Evolutionary conservation across 2,329 filamentous ascomycete species (phyloP), one percentile per base, ranked within the genome.

Genomic region (Rhexocercosporidium sp.): DNA sequence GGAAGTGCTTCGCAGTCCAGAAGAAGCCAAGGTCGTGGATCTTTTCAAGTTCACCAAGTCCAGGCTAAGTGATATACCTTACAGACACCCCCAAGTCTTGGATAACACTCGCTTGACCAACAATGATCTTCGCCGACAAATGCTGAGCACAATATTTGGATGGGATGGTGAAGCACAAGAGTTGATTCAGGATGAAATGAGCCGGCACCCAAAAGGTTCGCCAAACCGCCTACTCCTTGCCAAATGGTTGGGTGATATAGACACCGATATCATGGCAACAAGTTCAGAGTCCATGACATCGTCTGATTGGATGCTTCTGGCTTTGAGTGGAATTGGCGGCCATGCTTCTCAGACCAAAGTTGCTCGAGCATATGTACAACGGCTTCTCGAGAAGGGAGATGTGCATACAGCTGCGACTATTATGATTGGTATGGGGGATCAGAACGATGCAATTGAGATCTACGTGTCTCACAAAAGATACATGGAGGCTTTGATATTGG

Each of bases 241-340:
- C 1, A 97, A 96, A 79, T 99, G 96, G 96, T 86, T 99, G 0
- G 94, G 94, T 16, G 92, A 97, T 69, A 88, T 93, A 44, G 90
- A 93, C 67, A 86, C 90, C 0, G 93, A 97, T 74, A 86, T 93
- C 47, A 92, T 97, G 86, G 86, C 89, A 12, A 88, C 92, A 2
- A 92, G 88, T 51, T 91, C 93, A 0, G 89, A 95, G 72, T 91
- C 92, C n/a, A 94, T 96, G 86, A 95, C 93, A 11, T 93, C 92
- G 2, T 92, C 93, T 0, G 96, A 98, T 79, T 99, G 96, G 96
- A 97, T 99, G 93, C 82, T 98, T 66, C 82, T 99, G 41, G 95
- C 96, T 12, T 81, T 99, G 61, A 97, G 93, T 76, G 92, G 93
- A 47, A 96, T 98, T 80, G 93, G 92, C 61, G 87, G 89, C 2